Percentiles rank a stretch among this genome's conserved stretches.
phyloP scores from a whole-genome alignment of 257 asterid genomes.

The Capsicum rhomboideum region DNA sequence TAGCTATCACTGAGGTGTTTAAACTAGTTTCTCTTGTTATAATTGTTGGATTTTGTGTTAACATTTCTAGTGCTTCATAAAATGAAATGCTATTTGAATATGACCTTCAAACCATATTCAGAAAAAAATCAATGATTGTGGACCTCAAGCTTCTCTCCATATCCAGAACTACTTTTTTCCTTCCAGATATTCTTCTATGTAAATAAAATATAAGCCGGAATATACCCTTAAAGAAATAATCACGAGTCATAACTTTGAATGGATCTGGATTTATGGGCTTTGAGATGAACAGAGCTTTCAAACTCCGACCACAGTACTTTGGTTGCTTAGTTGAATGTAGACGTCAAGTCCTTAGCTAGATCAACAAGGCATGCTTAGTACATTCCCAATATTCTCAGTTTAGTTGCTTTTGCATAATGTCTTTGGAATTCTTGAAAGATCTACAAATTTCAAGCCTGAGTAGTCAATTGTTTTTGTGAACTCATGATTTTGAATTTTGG shows the following conservation, averaged over 20 bases:
- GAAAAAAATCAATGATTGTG: neutral
- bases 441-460: neutral
- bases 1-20: neutral
- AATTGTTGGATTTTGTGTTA: neutral
- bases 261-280: neutral
- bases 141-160: neutral
- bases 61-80: neutral
- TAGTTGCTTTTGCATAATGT: neutral
- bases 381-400: neutral
- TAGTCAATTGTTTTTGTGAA: neutral
- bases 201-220: neutral
- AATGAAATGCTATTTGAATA: neutral
- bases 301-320: neutral
- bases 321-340: neutral
- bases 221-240: neutral
- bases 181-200: neutral
- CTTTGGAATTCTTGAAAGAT: neutral
- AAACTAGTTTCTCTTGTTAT: neutral
- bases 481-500: neutral
- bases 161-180: neutral
- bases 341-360: neutral
- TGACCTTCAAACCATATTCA: neutral
- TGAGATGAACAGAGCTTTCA: neutral
- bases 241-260: neutral
- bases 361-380: neutral